Percentiles rank a stretch among this genome's conserved stretches.
Conservation (phyloP, 495 filamentous ascomycete genomes). For the Talaromyces trachyspermus region DNA sequence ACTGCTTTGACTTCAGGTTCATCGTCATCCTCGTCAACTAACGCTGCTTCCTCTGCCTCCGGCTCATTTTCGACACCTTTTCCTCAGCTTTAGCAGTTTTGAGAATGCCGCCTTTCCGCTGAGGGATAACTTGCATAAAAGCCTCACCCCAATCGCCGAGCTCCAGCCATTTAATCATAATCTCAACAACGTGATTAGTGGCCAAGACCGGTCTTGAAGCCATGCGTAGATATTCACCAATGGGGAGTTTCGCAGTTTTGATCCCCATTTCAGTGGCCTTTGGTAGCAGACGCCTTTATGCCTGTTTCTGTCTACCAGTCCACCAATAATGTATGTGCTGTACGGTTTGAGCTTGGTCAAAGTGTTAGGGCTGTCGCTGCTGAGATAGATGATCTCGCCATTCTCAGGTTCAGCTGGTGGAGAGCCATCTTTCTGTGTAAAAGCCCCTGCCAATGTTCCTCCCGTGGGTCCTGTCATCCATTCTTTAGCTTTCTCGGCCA, state of each 20-base stretch:
- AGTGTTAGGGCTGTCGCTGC: conserved; percentile 76
- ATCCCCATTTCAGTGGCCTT: conserved; percentile 66
- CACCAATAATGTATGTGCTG: conserved; percentile 88
- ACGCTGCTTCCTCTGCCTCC: conserved; percentile 17
- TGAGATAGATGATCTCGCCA: conserved; percentile 74
- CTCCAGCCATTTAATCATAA: conserved; percentile 90
- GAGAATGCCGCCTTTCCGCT: conserved; percentile 68
- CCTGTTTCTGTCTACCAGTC: conserved; percentile 89
- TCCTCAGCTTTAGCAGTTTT: conserved; percentile 13
- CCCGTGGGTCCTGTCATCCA: conserved; percentile 49
- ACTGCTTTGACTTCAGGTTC: conserved; percentile 9
- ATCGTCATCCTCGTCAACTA: conserved; percentile 22
- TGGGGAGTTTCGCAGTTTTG: conserved; percentile 82
- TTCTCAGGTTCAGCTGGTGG: conserved; percentile 37
- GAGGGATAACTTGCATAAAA: conserved; percentile 79
- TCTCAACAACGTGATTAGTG: conserved; percentile 93
- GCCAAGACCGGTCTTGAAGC: conserved; percentile 71
- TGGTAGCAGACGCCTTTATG: conserved; percentile 93
- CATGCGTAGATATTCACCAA: conserved; percentile 90
- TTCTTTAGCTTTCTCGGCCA: conserved; percentile 49
- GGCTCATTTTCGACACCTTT: conserved; percentile 14
- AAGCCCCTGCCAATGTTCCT: conserved; percentile 47
- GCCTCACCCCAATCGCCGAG: conserved; percentile 82
- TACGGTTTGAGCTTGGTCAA: conserved; percentile 72
- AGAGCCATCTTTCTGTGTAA: conserved; percentile 34